phyloP scores from a whole-genome alignment of 169 alveolate genomes.

The Plasmodium sp. region DNA sequence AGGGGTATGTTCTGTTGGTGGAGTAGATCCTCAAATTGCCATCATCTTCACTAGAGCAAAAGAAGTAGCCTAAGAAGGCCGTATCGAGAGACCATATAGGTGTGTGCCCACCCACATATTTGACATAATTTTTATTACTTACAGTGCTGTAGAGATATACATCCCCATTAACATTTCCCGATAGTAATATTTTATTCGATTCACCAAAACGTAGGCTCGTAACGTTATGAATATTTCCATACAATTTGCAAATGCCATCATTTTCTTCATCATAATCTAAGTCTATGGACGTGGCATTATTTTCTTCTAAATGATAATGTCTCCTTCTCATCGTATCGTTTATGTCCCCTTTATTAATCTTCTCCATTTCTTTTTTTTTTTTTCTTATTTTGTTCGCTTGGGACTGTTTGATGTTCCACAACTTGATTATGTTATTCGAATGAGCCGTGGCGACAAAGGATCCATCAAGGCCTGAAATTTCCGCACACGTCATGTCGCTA shows the following conservation, averaged over 20 bases:
- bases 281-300: not conserved
- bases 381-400: conserved; percentile 47
- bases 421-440: conserved; percentile 63
- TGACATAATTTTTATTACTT: conserved; percentile 72
- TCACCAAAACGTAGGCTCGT: conserved; percentile 72
- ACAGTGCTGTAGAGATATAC: conserved; percentile 60
- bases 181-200: conserved; percentile 65
- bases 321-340: conserved; percentile 9
- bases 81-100: conserved; percentile 73
- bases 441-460: conserved; percentile 72
- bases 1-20: conserved; percentile 67
- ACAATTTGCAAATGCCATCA: conserved; percentile 42
- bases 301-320: conserved; percentile 29
- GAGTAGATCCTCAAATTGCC: conserved; percentile 70
- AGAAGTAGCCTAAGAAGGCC: conserved; percentile 63
- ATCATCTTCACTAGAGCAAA: conserved; percentile 68
- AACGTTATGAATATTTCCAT: conserved; percentile 51
- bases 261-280: conserved; percentile 50
- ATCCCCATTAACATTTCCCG: conserved; percentile 75
- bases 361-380: conserved; percentile 30
- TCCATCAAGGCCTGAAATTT: conserved; percentile 66
- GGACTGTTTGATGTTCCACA: conserved; percentile 61
- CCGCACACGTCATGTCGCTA: conserved; percentile 72
- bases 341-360: not conserved
- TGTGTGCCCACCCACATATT: conserved; percentile 69